A percentile compares a stretch with the other conserved stretches of the same genome.
Conservation (phyloP, 2,329 filamentous ascomycete genomes). For the Myriosclerotinia curreyana region DNA sequence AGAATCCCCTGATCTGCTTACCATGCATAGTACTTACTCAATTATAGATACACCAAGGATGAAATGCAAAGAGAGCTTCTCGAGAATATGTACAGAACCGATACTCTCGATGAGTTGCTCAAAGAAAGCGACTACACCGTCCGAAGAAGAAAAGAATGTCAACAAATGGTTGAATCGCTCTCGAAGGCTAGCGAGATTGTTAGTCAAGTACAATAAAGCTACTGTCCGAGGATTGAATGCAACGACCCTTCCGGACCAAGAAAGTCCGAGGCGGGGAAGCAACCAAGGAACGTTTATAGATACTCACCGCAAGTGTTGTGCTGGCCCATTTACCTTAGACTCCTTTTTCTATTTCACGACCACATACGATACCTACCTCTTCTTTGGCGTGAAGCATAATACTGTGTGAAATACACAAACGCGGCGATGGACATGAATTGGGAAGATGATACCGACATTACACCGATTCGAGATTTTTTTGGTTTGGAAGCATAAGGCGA, state of each 20-base stretch:
- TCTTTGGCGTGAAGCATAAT: conserved; percentile 31
- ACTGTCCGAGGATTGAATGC: conserved; percentile 24
- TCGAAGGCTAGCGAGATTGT: conserved; percentile 92
- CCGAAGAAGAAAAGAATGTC: conserved; percentile 92
- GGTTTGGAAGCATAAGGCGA: conserved; percentile 29
- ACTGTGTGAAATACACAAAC: conserved; percentile 30
- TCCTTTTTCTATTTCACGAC: conserved; percentile 25
- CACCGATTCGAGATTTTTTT: conserved; percentile 9
- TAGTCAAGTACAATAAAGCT: conserved; percentile 57
- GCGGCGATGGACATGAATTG: conserved; percentile 25
- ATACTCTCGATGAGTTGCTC: conserved; percentile 87
- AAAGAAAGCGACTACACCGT: conserved; percentile 98
- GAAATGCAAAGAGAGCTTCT: conserved; percentile 97
- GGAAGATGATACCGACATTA: conserved; percentile 11
- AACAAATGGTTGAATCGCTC: conserved; percentile 97
- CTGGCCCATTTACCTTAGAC: conserved; percentile 27
- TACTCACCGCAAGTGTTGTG: conserved; percentile 26
- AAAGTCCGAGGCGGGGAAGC: conserved; percentile 23
- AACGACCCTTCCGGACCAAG: conserved; percentile 24
- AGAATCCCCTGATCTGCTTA: conserved; percentile 42
- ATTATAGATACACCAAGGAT: conserved; percentile 79
- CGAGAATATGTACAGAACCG: conserved; percentile 93
- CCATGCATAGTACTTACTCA: conserved; percentile 23
- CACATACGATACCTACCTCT: conserved; percentile 34
- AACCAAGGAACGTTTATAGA: conserved; percentile 25